These are phyloP conservation scores for Aspergillus sp. DNA, from an alignment of 2,329 filamentous ascomycete genomes.

Conservation along the genomic window DNA sequence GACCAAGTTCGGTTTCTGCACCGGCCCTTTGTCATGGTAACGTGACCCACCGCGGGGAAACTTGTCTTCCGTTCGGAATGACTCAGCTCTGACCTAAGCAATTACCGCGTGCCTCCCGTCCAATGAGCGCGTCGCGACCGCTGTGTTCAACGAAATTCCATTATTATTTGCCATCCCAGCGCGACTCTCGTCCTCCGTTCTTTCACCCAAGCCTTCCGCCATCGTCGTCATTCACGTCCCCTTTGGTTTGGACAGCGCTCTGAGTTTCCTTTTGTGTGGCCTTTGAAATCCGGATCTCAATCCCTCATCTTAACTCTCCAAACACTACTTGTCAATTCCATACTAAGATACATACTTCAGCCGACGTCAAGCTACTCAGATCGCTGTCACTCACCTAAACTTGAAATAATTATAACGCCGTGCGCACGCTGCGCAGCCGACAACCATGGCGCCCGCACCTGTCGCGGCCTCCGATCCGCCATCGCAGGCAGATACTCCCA, in stretches of 20 bases:
- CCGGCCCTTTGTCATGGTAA: constrained; percentile 35
- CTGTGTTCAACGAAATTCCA: constrained; percentile 28
- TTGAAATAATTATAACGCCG: constrained; percentile 5
- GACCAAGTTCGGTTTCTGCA: constrained; percentile 8
- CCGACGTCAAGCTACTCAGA: neutral
- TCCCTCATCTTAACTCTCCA: neutral
- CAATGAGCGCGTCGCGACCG: constrained; percentile 38
- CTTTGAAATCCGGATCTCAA: neutral
- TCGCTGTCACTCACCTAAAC: neutral
- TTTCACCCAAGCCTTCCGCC: constrained; percentile 11
- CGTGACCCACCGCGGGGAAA: constrained; percentile 39
- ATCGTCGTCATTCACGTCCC: constrained; percentile 2
- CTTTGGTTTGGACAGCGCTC: neutral
- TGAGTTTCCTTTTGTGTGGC: neutral
- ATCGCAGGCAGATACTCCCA: constrained; percentile 48
- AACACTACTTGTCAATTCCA: neutral
- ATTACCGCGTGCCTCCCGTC: constrained; percentile 16
- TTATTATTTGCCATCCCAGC: constrained; percentile 31
- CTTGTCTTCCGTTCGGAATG: constrained; percentile 23
- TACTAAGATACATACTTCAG: constrained; percentile 2
- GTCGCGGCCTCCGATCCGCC: constrained; percentile 40
- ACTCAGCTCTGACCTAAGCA: constrained; percentile 25
- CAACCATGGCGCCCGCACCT: constrained; percentile 43
- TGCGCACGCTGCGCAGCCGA: constrained; percentile 28
- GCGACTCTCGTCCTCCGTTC: constrained; percentile 27